Conservation (phyloP, 768 basidiomycete genomes). For the Hygrocybe punicea region DNA sequence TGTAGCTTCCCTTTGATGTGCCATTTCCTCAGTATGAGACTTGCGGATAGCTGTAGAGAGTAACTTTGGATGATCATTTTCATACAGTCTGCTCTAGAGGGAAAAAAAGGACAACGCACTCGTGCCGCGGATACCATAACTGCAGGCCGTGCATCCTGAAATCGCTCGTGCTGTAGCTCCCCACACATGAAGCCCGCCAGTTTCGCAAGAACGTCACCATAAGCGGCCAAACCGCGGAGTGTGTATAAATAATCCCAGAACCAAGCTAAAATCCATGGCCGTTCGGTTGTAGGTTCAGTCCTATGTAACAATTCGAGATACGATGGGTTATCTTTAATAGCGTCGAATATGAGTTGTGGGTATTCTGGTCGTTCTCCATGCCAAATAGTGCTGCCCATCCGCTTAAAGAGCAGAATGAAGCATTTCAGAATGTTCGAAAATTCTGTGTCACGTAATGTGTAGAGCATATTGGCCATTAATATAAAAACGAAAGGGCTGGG, state of each 20-base stretch:
- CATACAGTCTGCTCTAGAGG: neutral
- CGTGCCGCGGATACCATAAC: constrained; percentile 58
- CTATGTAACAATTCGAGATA: constrained; percentile 48
- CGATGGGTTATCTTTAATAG: constrained; percentile 73
- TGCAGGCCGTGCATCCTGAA: constrained; percentile 53
- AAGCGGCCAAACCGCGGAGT: constrained; percentile 46
- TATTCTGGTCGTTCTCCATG: constrained; percentile 64
- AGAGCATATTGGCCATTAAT: constrained; percentile 8
- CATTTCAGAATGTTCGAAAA: constrained; percentile 57
- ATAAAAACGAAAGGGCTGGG: constrained; percentile 6
- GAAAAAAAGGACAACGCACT: constrained; percentile 44
- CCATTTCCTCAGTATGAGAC: constrained; percentile 17
- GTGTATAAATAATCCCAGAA: constrained; percentile 60
- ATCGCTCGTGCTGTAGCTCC: constrained; percentile 76
- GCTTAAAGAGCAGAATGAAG: constrained; percentile 58
- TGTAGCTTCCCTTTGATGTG: constrained; percentile 21
- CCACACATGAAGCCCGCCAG: constrained; percentile 73
- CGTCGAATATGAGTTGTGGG: constrained; percentile 75
- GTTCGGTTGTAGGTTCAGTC: constrained; percentile 29
- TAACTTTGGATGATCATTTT: constrained; percentile 24
- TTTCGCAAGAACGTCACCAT: constrained; percentile 68
- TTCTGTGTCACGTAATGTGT: constrained; percentile 51
- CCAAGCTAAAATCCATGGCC: constrained; percentile 58
- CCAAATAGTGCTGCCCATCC: constrained; percentile 63
- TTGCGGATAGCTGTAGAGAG: constrained; percentile 30